These are phyloP conservation scores for Termitomyces sp. DNA, from an alignment of 768 basidiomycete genomes.

Conservation along the genomic window DNA sequence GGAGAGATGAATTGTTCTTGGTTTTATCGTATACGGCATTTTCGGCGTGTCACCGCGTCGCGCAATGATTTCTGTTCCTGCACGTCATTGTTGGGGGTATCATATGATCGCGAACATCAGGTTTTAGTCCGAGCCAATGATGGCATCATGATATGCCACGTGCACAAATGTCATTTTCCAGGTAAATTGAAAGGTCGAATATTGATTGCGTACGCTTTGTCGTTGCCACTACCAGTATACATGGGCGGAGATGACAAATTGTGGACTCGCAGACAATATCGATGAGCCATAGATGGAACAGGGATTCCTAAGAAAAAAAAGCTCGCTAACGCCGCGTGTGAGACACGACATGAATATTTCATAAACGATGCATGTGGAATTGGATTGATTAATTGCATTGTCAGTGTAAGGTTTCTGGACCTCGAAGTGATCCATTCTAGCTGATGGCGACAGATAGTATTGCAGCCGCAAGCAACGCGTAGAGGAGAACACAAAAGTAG, in stretches of 20 bases:
- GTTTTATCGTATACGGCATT: too few relatives aligned
- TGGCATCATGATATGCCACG: not conserved
- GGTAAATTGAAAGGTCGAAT: not conserved
- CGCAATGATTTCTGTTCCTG: too few relatives aligned
- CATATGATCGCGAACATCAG: too few relatives aligned
- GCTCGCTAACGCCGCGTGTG: not conserved
- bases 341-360: slow-evolving; percentile 3
- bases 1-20: too few relatives aligned
- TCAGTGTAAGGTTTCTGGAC: slow-evolving; percentile 15
- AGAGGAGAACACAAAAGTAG: too few relatives aligned
- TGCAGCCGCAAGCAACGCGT: too few relatives aligned
- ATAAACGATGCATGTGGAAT: not conserved
- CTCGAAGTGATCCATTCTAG: slow-evolving; percentile 12
- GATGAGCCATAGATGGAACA: too few relatives aligned
- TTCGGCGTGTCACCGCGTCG: too few relatives aligned
- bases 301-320: not conserved
- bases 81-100: too few relatives aligned
- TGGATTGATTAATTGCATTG: slow-evolving; percentile 15
- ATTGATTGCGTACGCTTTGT: too few relatives aligned
- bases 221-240: not conserved
- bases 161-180: not conserved
- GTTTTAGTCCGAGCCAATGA: not conserved
- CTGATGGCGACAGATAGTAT: not conserved
- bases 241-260: not conserved
- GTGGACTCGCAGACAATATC: not conserved